phyloP scores from a whole-genome alignment of 305 asterid species.

The Plantago rigida region DNA sequence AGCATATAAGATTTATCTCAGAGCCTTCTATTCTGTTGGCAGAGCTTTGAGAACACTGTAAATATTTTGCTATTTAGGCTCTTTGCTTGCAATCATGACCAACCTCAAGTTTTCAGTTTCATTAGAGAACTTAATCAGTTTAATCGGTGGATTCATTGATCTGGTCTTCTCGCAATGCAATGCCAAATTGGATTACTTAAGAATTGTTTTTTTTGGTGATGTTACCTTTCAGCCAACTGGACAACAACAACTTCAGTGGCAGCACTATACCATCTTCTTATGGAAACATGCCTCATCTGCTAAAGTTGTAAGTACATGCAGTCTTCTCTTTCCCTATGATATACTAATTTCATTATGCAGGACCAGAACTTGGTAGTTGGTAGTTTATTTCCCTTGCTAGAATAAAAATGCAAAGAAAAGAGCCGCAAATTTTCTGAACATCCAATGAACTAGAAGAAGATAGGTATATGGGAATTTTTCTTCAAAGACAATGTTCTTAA shows the following conservation, averaged over 20 bases:
- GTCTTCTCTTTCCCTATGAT: conserved; percentile 17
- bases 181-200: too few species aligned
- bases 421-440: neutral
- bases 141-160: too few species aligned
- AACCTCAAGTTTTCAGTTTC: too few species aligned
- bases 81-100: too few species aligned
- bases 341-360: conserved; percentile 5
- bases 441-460: neutral
- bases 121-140: too few species aligned
- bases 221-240: conserved; percentile 64
- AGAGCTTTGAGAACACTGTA: too few species aligned
- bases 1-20: too few species aligned
- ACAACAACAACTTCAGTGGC: conserved; percentile 78
- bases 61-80: too few species aligned
- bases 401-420: neutral
- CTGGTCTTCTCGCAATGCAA: too few species aligned
- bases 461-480: conserved; percentile 3
- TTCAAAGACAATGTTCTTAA: conserved; percentile 15
- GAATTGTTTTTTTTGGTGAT: conserved; percentile 1
- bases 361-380: neutral
- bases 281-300: conserved; percentile 57
- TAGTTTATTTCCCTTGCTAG: neutral
- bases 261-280: conserved; percentile 63
- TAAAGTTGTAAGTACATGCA: conserved; percentile 68
- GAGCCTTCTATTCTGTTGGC: too few species aligned